These are phyloP conservation scores for Gnomoniopsis smithogilvyi DNA, from an alignment of 2,329 filamentous ascomycete species.

Conservation along the genomic window DNA sequence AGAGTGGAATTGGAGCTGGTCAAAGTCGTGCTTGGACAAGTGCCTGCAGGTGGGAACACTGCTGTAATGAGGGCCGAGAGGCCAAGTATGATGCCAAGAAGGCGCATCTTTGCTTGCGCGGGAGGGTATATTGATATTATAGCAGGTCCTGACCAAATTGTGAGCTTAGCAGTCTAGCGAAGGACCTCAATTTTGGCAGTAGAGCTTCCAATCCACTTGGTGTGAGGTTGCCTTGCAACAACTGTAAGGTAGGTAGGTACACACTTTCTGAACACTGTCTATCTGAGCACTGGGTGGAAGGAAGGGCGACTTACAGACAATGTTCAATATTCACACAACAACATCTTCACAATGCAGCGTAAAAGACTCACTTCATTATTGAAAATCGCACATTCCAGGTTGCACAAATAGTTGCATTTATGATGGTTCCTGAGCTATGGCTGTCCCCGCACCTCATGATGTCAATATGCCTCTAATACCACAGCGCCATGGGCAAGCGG, in stretches of 20 bases:
- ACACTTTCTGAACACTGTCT: too few relatives aligned
- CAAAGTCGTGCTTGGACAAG: conserved; percentile 2
- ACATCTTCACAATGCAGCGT: too few relatives aligned
- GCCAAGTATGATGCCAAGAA: background rate
- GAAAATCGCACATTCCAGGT: background rate
- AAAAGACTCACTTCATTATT: too few relatives aligned
- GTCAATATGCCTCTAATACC: background rate
- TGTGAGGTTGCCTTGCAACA: too few relatives aligned
- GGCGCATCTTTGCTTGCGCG: background rate
- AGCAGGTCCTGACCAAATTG: background rate
- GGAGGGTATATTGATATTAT: background rate
- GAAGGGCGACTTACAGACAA: too few relatives aligned
- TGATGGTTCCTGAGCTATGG: background rate
- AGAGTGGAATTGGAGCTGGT: conserved; percentile 13
- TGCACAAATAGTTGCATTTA: background rate
- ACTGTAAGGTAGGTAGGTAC: too few relatives aligned
- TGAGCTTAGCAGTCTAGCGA: background rate
- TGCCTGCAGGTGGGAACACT: background rate
- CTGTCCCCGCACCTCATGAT: background rate
- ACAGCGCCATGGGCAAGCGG: background rate
- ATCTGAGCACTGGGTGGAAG: too few relatives aligned
- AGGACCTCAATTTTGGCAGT: too few relatives aligned
- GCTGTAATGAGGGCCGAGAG: background rate
- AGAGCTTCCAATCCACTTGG: too few relatives aligned
- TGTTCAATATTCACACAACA: too few relatives aligned